These are phyloP conservation scores for Apiospora kogelbergensis DNA, from an alignment of 2,329 filamentous ascomycete species.

Conservation along the genomic window DNA sequence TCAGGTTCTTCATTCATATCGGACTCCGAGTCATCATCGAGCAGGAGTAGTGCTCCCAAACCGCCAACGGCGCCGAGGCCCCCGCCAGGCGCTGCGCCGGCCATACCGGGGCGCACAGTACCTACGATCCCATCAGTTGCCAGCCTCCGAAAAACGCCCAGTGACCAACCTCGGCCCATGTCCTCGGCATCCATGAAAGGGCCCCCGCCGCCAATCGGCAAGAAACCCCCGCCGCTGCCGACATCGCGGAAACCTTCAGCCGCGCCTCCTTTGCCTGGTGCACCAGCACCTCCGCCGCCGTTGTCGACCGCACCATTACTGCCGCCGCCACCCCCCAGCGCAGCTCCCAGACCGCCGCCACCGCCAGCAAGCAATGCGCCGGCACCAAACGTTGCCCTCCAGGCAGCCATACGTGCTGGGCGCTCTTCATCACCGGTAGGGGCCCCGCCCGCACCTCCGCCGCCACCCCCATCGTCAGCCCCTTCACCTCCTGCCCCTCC, in stretches of 20 bases:
- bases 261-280: conserved; percentile 29
- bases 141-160: conserved; percentile 59
- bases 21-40: conserved; percentile 64
- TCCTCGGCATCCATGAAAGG: conserved; percentile 64
- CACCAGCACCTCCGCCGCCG: conserved; percentile 35
- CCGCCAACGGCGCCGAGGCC: conserved; percentile 59
- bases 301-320: conserved; percentile 40
- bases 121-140: conserved; percentile 46
- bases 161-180: conserved; percentile 52
- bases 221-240: conserved; percentile 68
- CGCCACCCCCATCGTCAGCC: conserved; percentile 37
- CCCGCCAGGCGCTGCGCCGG: conserved; percentile 59
- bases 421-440: conserved; percentile 34
- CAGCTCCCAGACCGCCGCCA: conserved; percentile 38
- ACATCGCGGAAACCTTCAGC: conserved; percentile 58
- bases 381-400: conserved; percentile 38
- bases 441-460: conserved; percentile 36
- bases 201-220: conserved; percentile 76
- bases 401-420: conserved; percentile 40
- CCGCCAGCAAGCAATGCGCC: conserved; percentile 29
- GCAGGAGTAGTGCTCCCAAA: conserved; percentile 40
- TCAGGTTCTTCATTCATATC: conserved; percentile 74
- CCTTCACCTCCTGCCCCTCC: conserved; percentile 39
- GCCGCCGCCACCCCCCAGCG: conserved; percentile 41
- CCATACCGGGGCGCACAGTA: conserved; percentile 55